phyloP scores from a whole-genome alignment of 2,329 filamentous ascomycete species.

The Penicillium freii region DNA sequence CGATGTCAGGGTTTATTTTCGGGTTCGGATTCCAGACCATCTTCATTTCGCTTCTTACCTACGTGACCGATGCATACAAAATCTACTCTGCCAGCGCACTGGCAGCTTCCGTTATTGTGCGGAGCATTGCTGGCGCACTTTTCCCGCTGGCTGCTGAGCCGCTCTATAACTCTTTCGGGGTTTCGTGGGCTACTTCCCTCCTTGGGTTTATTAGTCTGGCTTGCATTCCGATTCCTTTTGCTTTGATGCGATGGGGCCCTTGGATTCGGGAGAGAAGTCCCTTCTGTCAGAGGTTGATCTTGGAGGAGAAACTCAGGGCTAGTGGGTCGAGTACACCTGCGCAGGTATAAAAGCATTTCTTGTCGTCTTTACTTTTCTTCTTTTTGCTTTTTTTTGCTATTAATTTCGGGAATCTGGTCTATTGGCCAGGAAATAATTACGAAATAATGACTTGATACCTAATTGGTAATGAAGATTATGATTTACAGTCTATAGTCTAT shows the following conservation, averaged over 20 bases:
- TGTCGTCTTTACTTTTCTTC: background rate
- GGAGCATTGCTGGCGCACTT: conserved; percentile 54
- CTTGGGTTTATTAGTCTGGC: conserved; percentile 41
- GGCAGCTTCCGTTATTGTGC: conserved; percentile 51
- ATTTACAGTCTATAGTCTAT: background rate
- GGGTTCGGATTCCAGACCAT: conserved; percentile 62
- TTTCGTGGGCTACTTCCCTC: conserved; percentile 44
- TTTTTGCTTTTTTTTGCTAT: background rate
- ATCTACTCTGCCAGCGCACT: conserved; percentile 60
- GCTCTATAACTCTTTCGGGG: conserved; percentile 40
- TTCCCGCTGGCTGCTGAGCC: conserved; percentile 52
- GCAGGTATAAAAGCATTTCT: conserved; percentile 6
- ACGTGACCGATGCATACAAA: conserved; percentile 66
- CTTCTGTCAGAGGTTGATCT: conserved; percentile 32
- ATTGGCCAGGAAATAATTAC: background rate
- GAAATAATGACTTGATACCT: background rate
- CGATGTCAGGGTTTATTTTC: conserved; percentile 61
- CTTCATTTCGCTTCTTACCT: conserved; percentile 64
- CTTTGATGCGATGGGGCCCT: conserved; percentile 31
- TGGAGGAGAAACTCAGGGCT: conserved; percentile 20
- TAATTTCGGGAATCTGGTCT: background rate
- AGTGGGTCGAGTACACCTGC: conserved; percentile 18
- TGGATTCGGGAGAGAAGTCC: conserved; percentile 31
- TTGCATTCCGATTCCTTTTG: conserved; percentile 43
- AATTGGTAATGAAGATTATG: background rate